Base-by-base conservation (phyloP, 1,139 yeast genomes). In the Scheffersomyces cryptocercus region DNA sequence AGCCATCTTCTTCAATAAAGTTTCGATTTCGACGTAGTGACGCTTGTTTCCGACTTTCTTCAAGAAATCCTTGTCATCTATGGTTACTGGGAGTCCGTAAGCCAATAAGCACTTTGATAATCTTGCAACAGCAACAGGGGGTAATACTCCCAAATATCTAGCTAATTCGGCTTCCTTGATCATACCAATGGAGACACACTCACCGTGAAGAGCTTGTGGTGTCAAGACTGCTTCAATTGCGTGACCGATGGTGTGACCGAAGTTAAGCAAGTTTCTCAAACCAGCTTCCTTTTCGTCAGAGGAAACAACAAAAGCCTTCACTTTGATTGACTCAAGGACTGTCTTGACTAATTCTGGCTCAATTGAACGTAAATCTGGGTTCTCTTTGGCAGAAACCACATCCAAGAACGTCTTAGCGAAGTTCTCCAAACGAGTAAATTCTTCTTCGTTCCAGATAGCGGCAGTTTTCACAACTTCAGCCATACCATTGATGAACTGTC, bases 381-480 rank as follows among this genome's bases (percentile, higher is more conserved):
- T 67, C 33, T 62, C 49, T 3, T 61, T 69, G 54, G 59, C 46
- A 12, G 70, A 69, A 13, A 88, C 78, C 12, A 85, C 85, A 20
- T 77, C 70, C 46, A 88, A 74, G 60, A 93, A 91, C 20, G 68
- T 61, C 37, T 79, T 76, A 35, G 96, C 83, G 60, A 90, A 82
- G 30, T 75, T 67, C 65, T 95, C 99, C 48, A 95, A 78, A 52
- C 97, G 75, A 32, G 84, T 71, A 64, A 95, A 95, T 62, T 93
- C 98, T 0, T 64, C 73, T 54, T 88, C 97, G 62, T 91, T 85
- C 98, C 98, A 95, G 58, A 95, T 91, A 31, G 98, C 97, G 8
- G 98, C 99, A 9, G 99, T 95, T 70, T 93, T 95, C 55, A 95
- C 86, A 44, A 95, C 97, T 69, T 95, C 99, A 2, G 97, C 96